Conservation (phyloP, 2,329 filamentous ascomycete genomes). For the Trichocomaceae sp. region DNA sequence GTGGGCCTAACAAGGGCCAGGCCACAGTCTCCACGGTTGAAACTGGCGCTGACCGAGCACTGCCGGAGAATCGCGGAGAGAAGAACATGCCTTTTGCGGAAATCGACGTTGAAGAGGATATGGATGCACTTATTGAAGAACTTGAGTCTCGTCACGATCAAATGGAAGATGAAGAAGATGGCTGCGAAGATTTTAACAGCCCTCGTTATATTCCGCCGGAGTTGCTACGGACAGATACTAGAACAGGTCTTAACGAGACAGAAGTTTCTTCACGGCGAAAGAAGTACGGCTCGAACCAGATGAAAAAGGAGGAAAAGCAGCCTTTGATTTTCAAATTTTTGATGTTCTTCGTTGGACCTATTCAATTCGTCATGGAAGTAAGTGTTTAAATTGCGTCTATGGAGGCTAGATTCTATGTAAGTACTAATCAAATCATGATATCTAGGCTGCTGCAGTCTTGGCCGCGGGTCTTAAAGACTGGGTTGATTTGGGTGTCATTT, state of each 20-base stretch:
- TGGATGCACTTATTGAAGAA: constrained; percentile 80
- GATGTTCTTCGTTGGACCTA: constrained; percentile 77
- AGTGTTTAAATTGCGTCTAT: constrained; percentile 23
- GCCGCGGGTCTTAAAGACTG: constrained; percentile 80
- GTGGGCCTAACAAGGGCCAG: not conserved
- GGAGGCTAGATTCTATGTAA: not conserved
- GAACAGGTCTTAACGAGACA: constrained; percentile 62
- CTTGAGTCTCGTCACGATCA: constrained; percentile 75
- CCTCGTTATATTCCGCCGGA: constrained; percentile 62
- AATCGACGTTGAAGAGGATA: constrained; percentile 71
- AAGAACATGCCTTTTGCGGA: constrained; percentile 26
- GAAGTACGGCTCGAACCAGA: constrained; percentile 78
- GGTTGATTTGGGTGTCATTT: constrained; percentile 92
- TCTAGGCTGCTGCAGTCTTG: constrained; percentile 64
- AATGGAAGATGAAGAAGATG: constrained; percentile 55
- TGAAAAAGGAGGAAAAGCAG: constrained; percentile 79
- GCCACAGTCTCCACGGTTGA: not conserved
- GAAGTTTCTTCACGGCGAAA: constrained; percentile 60
- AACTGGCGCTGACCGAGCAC: not conserved
- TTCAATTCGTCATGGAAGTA: constrained; percentile 92
- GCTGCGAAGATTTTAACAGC: constrained; percentile 48
- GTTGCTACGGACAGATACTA: constrained; percentile 68
- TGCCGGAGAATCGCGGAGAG: not conserved
- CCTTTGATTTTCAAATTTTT: constrained; percentile 77
- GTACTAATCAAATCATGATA: constrained; percentile 13